Conservation (phyloP, 768 basidiomycete species). For the Amanita rimosa region DNA sequence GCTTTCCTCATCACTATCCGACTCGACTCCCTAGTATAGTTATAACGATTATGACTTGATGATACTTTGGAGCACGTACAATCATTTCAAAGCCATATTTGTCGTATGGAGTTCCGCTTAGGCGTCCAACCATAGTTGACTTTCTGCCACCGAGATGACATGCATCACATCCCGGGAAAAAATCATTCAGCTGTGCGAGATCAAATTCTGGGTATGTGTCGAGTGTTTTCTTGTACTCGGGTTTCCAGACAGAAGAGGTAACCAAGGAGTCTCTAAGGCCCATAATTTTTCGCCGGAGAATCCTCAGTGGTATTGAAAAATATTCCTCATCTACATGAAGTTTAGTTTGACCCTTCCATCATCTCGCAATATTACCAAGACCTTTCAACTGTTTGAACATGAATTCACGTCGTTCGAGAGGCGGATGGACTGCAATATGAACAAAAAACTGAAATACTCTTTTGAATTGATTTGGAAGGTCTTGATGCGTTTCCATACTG, state of each 20-base stretch:
- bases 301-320: constrained; percentile 58
- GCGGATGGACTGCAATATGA: constrained; percentile 57
- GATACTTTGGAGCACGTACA: background rate
- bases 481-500: constrained; percentile 71
- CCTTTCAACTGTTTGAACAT: constrained; percentile 45
- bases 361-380: constrained; percentile 15
- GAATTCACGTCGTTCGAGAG: constrained; percentile 37
- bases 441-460: constrained; percentile 83
- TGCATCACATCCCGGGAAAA: constrained; percentile 65
- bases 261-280: constrained; percentile 69
- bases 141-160: constrained; percentile 66
- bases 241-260: constrained; percentile 75
- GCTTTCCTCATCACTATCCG: constrained; percentile 10
- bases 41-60: background rate
- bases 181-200: constrained; percentile 38
- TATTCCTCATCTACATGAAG: constrained; percentile 44
- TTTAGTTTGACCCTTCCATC: background rate
- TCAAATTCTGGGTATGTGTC: constrained; percentile 59
- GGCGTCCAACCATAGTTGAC: constrained; percentile 49
- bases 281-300: constrained; percentile 56
- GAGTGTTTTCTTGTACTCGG: constrained; percentile 52
- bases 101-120: constrained; percentile 66
- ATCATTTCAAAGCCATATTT: constrained; percentile 43
- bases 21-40: background rate
- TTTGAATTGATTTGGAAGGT: constrained; percentile 73